phyloP scores from a whole-genome alignment of 805 yeast genomes.

The Barnettozyma siamensis region DNA sequence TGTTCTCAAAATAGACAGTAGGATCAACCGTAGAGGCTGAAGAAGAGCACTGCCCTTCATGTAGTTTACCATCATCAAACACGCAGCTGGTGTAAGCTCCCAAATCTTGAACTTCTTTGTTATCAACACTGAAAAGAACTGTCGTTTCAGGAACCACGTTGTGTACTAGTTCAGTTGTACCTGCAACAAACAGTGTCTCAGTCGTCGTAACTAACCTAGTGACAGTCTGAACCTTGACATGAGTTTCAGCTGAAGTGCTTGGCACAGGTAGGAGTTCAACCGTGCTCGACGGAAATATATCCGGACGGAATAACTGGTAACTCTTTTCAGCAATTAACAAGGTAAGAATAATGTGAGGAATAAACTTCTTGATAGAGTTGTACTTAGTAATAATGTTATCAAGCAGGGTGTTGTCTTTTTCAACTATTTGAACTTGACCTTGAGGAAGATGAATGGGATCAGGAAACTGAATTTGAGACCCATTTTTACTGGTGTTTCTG shows the following conservation, averaged over 20 bases:
- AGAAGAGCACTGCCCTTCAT: neutral
- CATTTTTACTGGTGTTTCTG: slow-evolving; percentile 3
- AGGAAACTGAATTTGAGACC: slow-evolving; percentile 9
- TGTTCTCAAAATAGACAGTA: neutral
- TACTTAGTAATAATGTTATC: neutral
- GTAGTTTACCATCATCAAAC: neutral
- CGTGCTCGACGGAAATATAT: neutral
- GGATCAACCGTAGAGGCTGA: neutral
- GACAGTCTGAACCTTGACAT: slow-evolving; percentile 7
- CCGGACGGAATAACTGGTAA: slow-evolving; percentile 13
- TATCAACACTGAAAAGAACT: neutral
- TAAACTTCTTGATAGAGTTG: slow-evolving; percentile 7
- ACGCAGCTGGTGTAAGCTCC: neutral
- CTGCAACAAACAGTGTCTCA: slow-evolving; percentile 12
- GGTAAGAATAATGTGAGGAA: slow-evolving; percentile 13
- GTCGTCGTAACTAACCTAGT: slow-evolving; percentile 16
- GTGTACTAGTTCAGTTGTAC: slow-evolving; percentile 10
- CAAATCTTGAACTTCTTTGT: neutral
- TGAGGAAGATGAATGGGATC: slow-evolving; percentile 10
- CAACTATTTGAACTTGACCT: too few species aligned
- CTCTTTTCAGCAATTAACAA: slow-evolving; percentile 18
- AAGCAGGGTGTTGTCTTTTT: neutral
- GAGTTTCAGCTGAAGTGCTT: neutral
- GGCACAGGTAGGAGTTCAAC: neutral
- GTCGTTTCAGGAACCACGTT: slow-evolving; percentile 8